Evolutionary conservation across 441 rosid species (phyloP).

Genomic region (Daphne laureola): DNA sequence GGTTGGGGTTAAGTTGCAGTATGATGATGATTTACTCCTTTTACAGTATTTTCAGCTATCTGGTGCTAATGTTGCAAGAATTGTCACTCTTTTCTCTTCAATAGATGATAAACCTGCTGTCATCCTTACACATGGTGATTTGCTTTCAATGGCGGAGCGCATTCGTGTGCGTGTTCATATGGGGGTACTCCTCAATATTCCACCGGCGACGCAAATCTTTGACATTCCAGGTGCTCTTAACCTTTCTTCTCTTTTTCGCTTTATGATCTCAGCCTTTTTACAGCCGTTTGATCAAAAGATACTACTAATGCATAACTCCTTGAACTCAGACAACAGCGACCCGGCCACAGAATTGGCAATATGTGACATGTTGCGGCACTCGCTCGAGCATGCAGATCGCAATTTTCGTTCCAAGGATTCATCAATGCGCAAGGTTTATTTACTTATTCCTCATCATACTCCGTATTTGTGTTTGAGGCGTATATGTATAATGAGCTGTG

Average conservation of each 20-base stretch:
- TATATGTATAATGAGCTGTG: not conserved
- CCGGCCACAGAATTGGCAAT: slow-evolving; percentile 42
- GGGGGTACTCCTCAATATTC: slow-evolving; percentile 69
- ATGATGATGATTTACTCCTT: too few species aligned
- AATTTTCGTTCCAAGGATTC: slow-evolving; percentile 37
- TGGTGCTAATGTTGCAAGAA: too few species aligned
- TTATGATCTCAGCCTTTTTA: not conserved
- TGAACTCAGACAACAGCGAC: slow-evolving; percentile 40
- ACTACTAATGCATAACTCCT: not conserved
- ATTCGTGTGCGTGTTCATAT: slow-evolving; percentile 39
- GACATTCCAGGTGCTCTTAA: slow-evolving; percentile 68
- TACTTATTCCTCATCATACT: slow-evolving; percentile 5
- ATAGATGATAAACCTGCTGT: slow-evolving; percentile 81
- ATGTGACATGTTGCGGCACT: slow-evolving; percentile 56
- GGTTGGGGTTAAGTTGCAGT: too few species aligned
- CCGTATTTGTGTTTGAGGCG: too few species aligned
- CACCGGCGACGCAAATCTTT: slow-evolving; percentile 63
- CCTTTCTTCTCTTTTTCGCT: not conserved
- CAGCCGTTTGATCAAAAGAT: slow-evolving; percentile 1
- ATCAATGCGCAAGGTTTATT: slow-evolving; percentile 31
- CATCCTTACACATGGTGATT: slow-evolving; percentile 76
- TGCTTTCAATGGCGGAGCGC: slow-evolving; percentile 54
- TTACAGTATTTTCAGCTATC: too few species aligned
- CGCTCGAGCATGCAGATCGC: slow-evolving; percentile 76
- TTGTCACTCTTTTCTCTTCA: not conserved